A percentile compares a stretch with the other conserved stretches of the same genome.
Evolutionary conservation across 1,284 basidiomycete species (phyloP).

Genomic region (Moesziomyces sp.): DNA sequence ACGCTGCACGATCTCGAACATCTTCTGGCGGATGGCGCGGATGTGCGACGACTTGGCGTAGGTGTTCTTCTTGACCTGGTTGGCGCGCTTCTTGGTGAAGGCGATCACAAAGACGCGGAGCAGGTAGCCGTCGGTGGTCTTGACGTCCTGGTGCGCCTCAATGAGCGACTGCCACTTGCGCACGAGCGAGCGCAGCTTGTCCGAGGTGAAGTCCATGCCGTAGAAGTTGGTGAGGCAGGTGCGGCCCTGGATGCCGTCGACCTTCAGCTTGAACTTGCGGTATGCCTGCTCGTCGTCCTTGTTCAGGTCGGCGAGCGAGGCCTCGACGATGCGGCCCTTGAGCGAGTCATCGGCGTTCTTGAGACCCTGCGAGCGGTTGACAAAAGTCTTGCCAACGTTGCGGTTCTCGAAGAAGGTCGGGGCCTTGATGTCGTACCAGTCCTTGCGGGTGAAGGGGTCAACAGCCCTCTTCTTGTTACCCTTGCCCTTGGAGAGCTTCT

Average conservation of each 20-base stretch:
- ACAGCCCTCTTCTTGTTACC: constrained; percentile 99
- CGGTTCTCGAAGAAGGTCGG: constrained; percentile 97
- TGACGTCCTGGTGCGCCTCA: constrained; percentile 98
- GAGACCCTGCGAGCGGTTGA: constrained; percentile 97
- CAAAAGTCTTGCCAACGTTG: constrained; percentile 98
- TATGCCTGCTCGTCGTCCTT: constrained; percentile 99
- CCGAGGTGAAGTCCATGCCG: constrained; percentile 99
- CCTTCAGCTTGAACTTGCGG: constrained; percentile 98
- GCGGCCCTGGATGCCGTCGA: constrained; percentile 98
- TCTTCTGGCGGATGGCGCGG: constrained; percentile 98
- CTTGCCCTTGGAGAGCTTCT: constrained; percentile 99
- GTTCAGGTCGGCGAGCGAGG: constrained; percentile 97
- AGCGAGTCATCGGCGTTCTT: constrained; percentile 99
- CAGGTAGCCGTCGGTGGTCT: constrained; percentile 99
- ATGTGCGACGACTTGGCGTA: constrained; percentile 96
- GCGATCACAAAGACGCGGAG: constrained; percentile 98
- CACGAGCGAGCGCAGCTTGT: constrained; percentile 99
- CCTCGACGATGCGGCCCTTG: constrained; percentile 95
- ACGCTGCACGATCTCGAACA: constrained; percentile 99
- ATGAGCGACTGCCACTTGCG: constrained; percentile 99
- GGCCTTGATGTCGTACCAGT: constrained; percentile 99
- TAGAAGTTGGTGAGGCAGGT: constrained; percentile 99
- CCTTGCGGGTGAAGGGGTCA: constrained; percentile 99
- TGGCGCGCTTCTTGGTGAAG: constrained; percentile 96
- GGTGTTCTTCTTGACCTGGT: constrained; percentile 98